phyloP scores from a whole-genome alignment of 768 basidiomycete genomes.

The Mrakia frigida region DNA sequence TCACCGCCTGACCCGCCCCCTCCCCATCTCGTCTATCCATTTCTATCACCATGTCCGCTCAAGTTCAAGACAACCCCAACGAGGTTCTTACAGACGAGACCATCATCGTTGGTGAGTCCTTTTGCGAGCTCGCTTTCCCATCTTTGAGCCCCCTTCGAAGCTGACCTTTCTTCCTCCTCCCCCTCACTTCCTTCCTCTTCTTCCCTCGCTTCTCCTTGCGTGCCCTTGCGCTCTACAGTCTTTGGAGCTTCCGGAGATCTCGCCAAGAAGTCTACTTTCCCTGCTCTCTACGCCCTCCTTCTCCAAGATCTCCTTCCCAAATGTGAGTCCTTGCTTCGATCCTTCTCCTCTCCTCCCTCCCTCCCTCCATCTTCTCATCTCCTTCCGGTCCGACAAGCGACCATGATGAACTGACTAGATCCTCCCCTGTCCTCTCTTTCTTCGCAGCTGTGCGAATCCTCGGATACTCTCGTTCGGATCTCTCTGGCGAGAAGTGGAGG shows the following conservation, averaged over 20 bases:
- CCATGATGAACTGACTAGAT: conserved; percentile 20
- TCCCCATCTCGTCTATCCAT: not conserved
- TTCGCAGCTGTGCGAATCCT: conserved; percentile 31
- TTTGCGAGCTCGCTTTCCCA: no score
- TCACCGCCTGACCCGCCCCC: not conserved
- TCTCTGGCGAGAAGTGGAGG: conserved; percentile 31
- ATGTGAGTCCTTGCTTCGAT: not conserved
- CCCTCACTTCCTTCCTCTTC: not conserved
- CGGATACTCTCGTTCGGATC: conserved; percentile 34
- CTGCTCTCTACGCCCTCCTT: conserved; percentile 3
- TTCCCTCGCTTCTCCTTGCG: no score
- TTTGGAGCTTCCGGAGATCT: conserved; percentile 36
- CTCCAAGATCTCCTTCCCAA: not conserved
- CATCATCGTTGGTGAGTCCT: conserved; percentile 26
- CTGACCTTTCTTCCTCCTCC: conserved; percentile 5
- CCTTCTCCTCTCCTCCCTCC: not conserved
- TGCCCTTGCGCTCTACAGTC: conserved; percentile 10
- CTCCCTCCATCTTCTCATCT: not conserved
- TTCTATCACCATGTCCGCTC: not conserved
- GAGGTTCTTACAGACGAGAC: conserved; percentile 3
- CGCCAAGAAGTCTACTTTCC: conserved; percentile 33
- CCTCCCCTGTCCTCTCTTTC: conserved; percentile 7
- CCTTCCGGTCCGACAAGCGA: conserved; percentile 24
- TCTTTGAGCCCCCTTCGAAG: not conserved
- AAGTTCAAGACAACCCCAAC: not conserved